Conservation (phyloP, 768 basidiomycete genomes). For the Amanita jacksonii region DNA sequence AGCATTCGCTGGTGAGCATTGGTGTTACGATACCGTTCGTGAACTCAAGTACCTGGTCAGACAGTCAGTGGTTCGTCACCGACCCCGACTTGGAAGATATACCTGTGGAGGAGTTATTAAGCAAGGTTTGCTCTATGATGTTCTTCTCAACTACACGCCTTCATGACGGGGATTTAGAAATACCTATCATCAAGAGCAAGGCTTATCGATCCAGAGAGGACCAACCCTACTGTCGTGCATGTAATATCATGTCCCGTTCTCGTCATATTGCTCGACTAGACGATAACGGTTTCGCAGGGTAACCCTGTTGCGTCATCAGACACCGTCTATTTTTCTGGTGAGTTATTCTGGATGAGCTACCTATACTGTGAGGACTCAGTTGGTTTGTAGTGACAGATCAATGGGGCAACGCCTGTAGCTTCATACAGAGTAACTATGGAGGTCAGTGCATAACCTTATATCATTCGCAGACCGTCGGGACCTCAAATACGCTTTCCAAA, state of each 20-base stretch:
- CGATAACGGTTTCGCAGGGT: slow-evolving; percentile 44
- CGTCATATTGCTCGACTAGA: slow-evolving; percentile 2
- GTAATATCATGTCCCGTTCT: slow-evolving; percentile 27
- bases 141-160: neutral
- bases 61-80: slow-evolving; percentile 84
- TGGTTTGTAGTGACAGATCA: slow-evolving; percentile 55
- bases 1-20: slow-evolving; percentile 60
- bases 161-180: slow-evolving; percentile 35
- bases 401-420: slow-evolving; percentile 87
- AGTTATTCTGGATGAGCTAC: slow-evolving; percentile 6
- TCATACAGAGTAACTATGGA: slow-evolving; percentile 82
- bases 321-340: slow-evolving; percentile 90
- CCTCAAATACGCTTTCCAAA: slow-evolving; percentile 16
- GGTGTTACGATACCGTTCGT: neutral
- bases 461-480: no score
- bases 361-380: neutral
- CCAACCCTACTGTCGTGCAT: slow-evolving; percentile 57
- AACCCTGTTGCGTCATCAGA: slow-evolving; percentile 80
- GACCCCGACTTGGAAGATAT: slow-evolving; percentile 76
- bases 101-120: slow-evolving; percentile 75
- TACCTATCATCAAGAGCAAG: slow-evolving; percentile 76
- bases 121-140: slow-evolving; percentile 44
- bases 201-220: slow-evolving; percentile 62
- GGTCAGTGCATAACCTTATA: slow-evolving; percentile 42
- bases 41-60: slow-evolving; percentile 26